A percentile compares a stretch with the other conserved stretches of the same genome.
phyloP scores from a whole-genome alignment of 2,329 filamentous ascomycete genomes.

The Cadophora sp. region DNA sequence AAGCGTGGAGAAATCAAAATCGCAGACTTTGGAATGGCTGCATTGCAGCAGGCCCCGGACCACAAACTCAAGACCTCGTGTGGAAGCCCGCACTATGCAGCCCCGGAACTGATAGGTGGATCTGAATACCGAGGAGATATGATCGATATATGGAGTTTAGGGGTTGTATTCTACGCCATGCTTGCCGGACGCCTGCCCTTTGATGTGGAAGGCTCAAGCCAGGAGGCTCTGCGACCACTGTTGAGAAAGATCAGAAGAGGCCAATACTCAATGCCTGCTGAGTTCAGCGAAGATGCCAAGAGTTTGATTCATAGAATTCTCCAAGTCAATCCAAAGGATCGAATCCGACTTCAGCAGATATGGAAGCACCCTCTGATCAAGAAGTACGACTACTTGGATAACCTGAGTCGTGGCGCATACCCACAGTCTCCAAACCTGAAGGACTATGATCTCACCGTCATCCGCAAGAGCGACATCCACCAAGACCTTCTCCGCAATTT shows the following conservation, averaged over 20 bases:
- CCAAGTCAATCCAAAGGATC: conserved; percentile 75
- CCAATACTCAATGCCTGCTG: conserved; percentile 65
- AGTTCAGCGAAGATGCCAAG: conserved; percentile 71
- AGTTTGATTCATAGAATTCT: conserved; percentile 84
- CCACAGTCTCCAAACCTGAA: conserved; percentile 62
- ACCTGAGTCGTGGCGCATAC: conserved; percentile 50
- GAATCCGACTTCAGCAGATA: conserved; percentile 81
- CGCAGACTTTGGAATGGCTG: conserved; percentile 98
- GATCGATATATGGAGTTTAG: conserved; percentile 94
- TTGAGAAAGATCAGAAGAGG: conserved; percentile 66
- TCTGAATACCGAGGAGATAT: conserved; percentile 81
- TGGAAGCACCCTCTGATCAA: conserved; percentile 87
- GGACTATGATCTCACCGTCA: conserved; percentile 66
- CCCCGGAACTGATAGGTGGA: conserved; percentile 85
- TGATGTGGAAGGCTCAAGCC: conserved; percentile 52
- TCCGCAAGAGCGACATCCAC: conserved; percentile 74
- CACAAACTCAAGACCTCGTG: conserved; percentile 88
- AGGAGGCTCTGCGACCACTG: conserved; percentile 60
- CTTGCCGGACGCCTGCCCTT: conserved; percentile 87
- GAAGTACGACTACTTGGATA: conserved; percentile 81
- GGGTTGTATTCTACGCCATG: conserved; percentile 88
- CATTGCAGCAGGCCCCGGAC: conserved; percentile 79
- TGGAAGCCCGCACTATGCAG: conserved; percentile 95
- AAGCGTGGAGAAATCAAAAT: conserved; percentile 82
- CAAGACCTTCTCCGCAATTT: conserved; percentile 83